Evolutionary conservation across 768 basidiomycete genomes (phyloP).

Genomic region (Tulasnella sp.): DNA sequence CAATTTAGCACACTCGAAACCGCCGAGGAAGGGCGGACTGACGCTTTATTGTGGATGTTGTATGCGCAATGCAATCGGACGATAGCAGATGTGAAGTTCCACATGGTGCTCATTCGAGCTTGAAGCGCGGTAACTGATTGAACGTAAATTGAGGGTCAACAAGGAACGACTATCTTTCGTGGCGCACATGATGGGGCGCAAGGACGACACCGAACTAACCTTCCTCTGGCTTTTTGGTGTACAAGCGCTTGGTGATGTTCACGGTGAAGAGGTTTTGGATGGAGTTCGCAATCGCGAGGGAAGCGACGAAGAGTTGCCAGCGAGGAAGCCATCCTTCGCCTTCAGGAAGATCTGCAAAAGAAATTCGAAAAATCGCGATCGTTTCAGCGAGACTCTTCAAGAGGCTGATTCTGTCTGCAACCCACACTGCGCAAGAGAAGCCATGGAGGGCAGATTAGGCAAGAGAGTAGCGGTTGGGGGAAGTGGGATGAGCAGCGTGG

Average conservation of each 20-base stretch:
- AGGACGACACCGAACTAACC: constrained; percentile 42
- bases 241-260: constrained; percentile 72
- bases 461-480: not conserved
- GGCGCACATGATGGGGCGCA: constrained; percentile 17
- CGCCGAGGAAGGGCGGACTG: constrained; percentile 35
- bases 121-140: constrained; percentile 74
- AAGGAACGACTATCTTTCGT: not conserved
- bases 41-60: constrained; percentile 79
- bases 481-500: not conserved
- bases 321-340: constrained; percentile 69
- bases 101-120: constrained; percentile 83
- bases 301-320: constrained; percentile 82
- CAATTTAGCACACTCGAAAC: not conserved
- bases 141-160: constrained; percentile 17
- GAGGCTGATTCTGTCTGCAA: not conserved
- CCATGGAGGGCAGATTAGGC: not conserved
- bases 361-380: not conserved
- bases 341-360: constrained; percentile 57
- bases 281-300: constrained; percentile 78
- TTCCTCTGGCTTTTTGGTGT: constrained; percentile 46
- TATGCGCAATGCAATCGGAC: constrained; percentile 87
- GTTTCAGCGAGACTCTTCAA: constrained; percentile 10
- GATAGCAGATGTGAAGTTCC: constrained; percentile 83
- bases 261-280: constrained; percentile 76
- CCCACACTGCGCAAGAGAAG: constrained; percentile 7